Conservation (phyloP, 2,329 filamentous ascomycete species). For the Tolypocladium album region DNA sequence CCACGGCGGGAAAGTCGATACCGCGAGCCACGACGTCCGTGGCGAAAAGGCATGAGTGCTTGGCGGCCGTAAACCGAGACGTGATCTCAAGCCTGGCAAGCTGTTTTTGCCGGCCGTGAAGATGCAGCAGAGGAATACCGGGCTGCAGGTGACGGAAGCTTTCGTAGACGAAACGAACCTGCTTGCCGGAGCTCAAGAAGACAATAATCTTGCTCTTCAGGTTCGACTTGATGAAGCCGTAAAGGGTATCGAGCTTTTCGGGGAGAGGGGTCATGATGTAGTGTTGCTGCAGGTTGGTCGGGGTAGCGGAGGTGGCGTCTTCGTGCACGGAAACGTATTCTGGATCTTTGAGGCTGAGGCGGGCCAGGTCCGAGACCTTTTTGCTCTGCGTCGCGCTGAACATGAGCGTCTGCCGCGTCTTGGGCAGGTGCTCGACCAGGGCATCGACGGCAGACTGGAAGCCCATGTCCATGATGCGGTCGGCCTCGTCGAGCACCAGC, state of each 20-base stretch:
- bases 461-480: conserved; percentile 96
- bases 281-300: conserved; percentile 75
- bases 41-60: conserved; percentile 81
- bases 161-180: conserved; percentile 93
- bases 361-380: conserved; percentile 81
- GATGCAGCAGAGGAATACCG: conserved; percentile 82
- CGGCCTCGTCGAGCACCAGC: conserved; percentile 88
- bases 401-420: conserved; percentile 76
- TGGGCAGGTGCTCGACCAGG: conserved; percentile 82
- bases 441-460: conserved; percentile 88
- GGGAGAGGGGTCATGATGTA: conserved; percentile 78
- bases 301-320: conserved; percentile 67
- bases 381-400: conserved; percentile 97
- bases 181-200: conserved; percentile 90
- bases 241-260: conserved; percentile 86
- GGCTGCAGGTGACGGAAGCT: conserved; percentile 87
- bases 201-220: conserved; percentile 92
- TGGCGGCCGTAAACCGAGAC: conserved; percentile 66
- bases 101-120: conserved; percentile 92
- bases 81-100: conserved; percentile 81
- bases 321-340: conserved; percentile 96
- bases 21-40: conserved; percentile 93
- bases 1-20: conserved; percentile 90
- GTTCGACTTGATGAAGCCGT: conserved; percentile 83
- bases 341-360: conserved; percentile 78